Conservation (phyloP, 192 early-diverging fungal genomes). For the Coemansia sp. region DNA sequence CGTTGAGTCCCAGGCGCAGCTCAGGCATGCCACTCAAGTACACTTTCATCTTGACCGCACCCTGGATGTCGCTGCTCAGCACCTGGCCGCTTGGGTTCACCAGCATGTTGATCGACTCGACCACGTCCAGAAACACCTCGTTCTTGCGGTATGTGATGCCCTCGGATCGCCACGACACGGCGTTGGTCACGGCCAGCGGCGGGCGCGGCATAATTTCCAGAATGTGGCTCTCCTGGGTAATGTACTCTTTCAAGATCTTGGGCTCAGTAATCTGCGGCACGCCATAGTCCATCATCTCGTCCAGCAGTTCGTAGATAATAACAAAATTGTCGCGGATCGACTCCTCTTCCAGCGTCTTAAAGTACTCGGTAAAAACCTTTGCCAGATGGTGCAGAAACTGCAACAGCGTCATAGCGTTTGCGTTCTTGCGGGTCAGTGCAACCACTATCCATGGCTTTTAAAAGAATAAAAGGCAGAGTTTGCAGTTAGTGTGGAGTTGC, state of each 20-base stretch:
- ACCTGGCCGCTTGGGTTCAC: slow-evolving; percentile 65
- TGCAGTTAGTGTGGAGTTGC: neutral
- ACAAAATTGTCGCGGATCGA: slow-evolving; percentile 91
- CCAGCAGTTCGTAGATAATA: slow-evolving; percentile 84
- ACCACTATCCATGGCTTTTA: slow-evolving; percentile 57
- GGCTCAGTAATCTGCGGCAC: slow-evolving; percentile 87
- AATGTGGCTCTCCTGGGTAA: slow-evolving; percentile 96
- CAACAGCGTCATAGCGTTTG: slow-evolving; percentile 93
- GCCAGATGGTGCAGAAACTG: slow-evolving; percentile 93
- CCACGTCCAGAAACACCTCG: slow-evolving; percentile 74
- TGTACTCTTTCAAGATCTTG: slow-evolving; percentile 90
- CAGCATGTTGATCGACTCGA: slow-evolving; percentile 72
- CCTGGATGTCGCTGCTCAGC: slow-evolving; percentile 72
- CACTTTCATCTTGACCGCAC: slow-evolving; percentile 81
- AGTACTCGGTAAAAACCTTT: slow-evolving; percentile 92
- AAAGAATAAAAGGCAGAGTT: neutral
- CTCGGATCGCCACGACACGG: slow-evolving; percentile 70
- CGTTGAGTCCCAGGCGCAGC: slow-evolving; percentile 79
- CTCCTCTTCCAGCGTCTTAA: slow-evolving; percentile 86
- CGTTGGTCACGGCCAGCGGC: slow-evolving; percentile 79
- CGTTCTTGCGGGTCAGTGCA: slow-evolving; percentile 95
- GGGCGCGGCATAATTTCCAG: slow-evolving; percentile 87
- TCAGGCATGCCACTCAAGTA: slow-evolving; percentile 88
- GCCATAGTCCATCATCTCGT: slow-evolving; percentile 94
- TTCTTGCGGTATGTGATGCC: slow-evolving; percentile 74